Percentiles rank a stretch among this genome's conserved stretches.
phyloP scores from a whole-genome alignment of 2,329 filamentous ascomycete genomes.

The Botrytis porri region DNA sequence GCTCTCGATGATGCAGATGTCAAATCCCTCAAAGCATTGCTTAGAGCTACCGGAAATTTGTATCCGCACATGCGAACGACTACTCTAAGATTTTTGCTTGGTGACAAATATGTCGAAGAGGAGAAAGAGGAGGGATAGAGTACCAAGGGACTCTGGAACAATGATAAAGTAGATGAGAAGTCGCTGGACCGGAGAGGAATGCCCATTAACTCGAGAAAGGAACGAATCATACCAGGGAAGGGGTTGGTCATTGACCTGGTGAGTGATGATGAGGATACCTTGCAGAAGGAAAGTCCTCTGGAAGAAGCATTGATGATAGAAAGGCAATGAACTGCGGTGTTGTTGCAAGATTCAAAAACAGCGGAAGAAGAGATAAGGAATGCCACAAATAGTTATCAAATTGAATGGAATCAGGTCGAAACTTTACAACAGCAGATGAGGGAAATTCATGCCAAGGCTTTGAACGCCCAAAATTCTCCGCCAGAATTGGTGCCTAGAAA shows the following conservation, averaged over 20 bases:
- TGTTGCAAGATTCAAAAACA: neutral
- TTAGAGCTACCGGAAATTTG: neutral
- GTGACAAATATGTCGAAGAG: slow-evolving; percentile 8
- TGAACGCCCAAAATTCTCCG: neutral
- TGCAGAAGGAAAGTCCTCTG: neutral
- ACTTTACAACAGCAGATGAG: neutral
- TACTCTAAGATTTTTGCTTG: neutral
- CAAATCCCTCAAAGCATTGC: neutral
- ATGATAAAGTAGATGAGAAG: neutral
- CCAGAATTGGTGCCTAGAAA: neutral
- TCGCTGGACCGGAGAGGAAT: neutral
- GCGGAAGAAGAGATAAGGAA: neutral
- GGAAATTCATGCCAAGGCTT: neutral
- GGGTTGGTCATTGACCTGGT: slow-evolving; percentile 3
- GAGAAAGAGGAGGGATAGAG: neutral
- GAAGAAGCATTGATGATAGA: neutral
- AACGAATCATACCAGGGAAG: neutral
- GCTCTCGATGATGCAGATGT: neutral
- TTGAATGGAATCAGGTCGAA: slow-evolving; percentile 1
- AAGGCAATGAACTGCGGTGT: neutral
- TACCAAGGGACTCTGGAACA: neutral
- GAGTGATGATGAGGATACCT: neutral
- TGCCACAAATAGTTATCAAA: neutral
- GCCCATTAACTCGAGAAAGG: neutral
- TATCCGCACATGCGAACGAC: slow-evolving; percentile 4